Evolutionary conservation across 129 eudicot genomes (phyloP).

Genomic region (Logfia minima): DNA sequence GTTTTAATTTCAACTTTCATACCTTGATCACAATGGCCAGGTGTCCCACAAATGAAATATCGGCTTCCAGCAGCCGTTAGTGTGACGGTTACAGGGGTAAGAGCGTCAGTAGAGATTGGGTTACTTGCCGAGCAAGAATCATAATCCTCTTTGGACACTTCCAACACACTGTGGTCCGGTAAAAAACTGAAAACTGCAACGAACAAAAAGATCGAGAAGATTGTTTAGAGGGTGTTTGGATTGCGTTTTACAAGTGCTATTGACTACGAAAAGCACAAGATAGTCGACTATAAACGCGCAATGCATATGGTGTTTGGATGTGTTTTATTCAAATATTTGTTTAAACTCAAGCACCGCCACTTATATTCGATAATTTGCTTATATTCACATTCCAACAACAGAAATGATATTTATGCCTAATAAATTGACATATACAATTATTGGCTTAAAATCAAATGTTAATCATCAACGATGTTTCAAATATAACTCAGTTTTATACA

Average conservation of each 20-base stretch:
- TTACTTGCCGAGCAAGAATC: slow-evolving; percentile 49
- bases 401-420: too few relatives aligned
- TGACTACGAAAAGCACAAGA: too few relatives aligned
- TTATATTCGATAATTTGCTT: too few relatives aligned
- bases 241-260: not conserved
- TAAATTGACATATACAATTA: too few relatives aligned
- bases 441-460: too few relatives aligned
- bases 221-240: not conserved
- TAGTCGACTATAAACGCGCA: too few relatives aligned
- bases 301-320: too few relatives aligned
- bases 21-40: slow-evolving; percentile 66
- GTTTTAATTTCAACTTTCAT: slow-evolving; percentile 65
- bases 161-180: slow-evolving; percentile 50
- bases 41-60: slow-evolving; percentile 75
- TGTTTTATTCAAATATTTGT: too few relatives aligned
- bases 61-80: slow-evolving; percentile 56
- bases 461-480: too few relatives aligned
- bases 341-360: too few relatives aligned
- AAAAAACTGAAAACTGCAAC: slow-evolving; percentile 60
- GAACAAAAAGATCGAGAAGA: not conserved
- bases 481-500: too few relatives aligned
- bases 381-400: too few relatives aligned
- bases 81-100: slow-evolving; percentile 39
- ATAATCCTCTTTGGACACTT: slow-evolving; percentile 53
- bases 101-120: slow-evolving; percentile 28